These are phyloP conservation scores for Pichia kudriavzevii DNA, from an alignment of 1,139 yeast species.

Conservation along the genomic window DNA sequence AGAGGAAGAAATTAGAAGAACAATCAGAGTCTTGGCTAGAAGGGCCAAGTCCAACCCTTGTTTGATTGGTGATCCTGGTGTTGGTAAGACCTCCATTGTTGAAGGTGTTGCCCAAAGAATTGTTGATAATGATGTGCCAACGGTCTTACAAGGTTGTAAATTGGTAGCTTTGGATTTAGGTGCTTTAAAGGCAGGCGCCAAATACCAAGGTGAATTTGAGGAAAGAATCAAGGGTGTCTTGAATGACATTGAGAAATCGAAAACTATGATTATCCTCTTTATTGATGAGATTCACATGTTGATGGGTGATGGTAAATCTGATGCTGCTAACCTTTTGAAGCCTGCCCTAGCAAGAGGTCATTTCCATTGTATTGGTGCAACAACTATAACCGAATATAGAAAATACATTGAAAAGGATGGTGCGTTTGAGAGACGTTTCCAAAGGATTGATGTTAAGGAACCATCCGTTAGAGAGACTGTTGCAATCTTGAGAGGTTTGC, in stretches of 20 bases:
- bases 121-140: constrained; percentile 91
- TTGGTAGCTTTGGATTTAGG: constrained; percentile 88
- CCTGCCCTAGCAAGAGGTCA: constrained; percentile 97
- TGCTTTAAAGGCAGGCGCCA: constrained; percentile 96
- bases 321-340: constrained; percentile 93
- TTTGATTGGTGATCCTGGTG: constrained; percentile 98
- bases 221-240: constrained; percentile 95
- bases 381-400: constrained; percentile 91
- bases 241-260: constrained; percentile 85
- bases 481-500: constrained; percentile 93
- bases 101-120: constrained; percentile 99
- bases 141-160: constrained; percentile 69
- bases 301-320: constrained; percentile 94
- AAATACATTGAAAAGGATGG: constrained; percentile 92
- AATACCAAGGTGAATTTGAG: constrained; percentile 97
- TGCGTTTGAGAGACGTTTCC: constrained; percentile 98
- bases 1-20: constrained; percentile 94
- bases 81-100: constrained; percentile 95
- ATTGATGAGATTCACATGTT: constrained; percentile 93
- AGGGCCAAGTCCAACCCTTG: constrained; percentile 96
- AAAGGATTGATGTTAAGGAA: constrained; percentile 91
- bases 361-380: constrained; percentile 96
- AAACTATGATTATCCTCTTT: constrained; percentile 78
- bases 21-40: constrained; percentile 88
- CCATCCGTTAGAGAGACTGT: constrained; percentile 90